phyloP scores from a whole-genome alignment of 2,329 filamentous ascomycete genomes.

The Pseudogymnoascus sp. region DNA sequence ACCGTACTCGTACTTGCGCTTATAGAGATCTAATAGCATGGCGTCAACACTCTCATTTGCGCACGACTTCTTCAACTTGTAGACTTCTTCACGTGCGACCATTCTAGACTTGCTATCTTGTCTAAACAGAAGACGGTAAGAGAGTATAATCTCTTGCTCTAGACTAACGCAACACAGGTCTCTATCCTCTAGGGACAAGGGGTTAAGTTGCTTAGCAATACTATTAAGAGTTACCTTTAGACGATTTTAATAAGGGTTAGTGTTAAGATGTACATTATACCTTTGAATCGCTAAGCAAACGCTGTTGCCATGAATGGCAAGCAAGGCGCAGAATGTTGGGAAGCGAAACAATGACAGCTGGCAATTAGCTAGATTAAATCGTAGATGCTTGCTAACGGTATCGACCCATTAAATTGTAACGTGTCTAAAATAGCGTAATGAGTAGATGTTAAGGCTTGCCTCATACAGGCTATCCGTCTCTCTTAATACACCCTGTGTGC shows the following conservation, averaged over 20 bases:
- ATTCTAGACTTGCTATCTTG: conserved; percentile 13
- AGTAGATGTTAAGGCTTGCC: background rate
- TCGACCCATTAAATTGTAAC: background rate
- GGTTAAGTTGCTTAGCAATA: background rate
- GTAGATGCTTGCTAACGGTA: background rate
- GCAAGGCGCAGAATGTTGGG: background rate
- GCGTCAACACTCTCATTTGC: background rate
- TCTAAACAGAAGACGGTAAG: conserved; percentile 20
- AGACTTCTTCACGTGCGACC: background rate
- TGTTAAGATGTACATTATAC: background rate
- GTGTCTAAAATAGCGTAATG: background rate
- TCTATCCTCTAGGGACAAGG: background rate
- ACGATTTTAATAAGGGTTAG: background rate
- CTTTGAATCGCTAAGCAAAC: background rate
- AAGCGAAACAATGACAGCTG: background rate
- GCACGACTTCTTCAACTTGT: background rate
- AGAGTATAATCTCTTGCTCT: conserved; percentile 16
- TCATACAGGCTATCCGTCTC: background rate
- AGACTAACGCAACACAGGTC: background rate
- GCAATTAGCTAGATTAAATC: background rate
- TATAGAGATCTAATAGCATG: background rate
- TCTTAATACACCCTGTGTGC: background rate
- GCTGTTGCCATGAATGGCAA: background rate
- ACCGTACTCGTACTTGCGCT: background rate
- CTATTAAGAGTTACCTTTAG: background rate